Conservation (phyloP, 768 basidiomycete genomes). For the Naganishia vishniacii region DNA sequence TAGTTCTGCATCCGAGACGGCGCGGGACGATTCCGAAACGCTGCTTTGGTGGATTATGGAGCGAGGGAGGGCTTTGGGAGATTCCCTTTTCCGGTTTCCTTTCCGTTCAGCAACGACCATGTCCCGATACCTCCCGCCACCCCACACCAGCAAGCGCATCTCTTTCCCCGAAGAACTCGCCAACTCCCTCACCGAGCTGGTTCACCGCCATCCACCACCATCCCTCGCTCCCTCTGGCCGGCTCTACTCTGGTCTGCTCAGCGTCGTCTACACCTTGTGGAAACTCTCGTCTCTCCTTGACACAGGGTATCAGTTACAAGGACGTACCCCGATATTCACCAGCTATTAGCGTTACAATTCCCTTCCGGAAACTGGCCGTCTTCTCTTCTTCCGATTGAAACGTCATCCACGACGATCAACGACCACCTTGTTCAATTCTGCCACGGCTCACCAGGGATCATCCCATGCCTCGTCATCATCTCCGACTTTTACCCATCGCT, state of each 20-base stretch:
- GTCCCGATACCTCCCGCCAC: slow-evolving; percentile 1
- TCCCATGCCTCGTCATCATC: slow-evolving; percentile 7
- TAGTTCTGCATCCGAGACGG: too few relatives aligned
- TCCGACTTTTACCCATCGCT: neutral
- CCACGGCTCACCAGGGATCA: slow-evolving; percentile 17
- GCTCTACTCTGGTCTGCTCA: neutral
- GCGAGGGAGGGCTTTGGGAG: too few relatives aligned
- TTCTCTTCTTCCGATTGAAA: neutral
- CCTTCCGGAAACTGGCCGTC: slow-evolving; percentile 12
- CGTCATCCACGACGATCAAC: neutral
- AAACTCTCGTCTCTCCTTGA: too few relatives aligned
- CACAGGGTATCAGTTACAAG: too few relatives aligned
- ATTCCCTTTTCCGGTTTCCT: too few relatives aligned
- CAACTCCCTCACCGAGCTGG: neutral
- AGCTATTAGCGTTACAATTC: neutral
- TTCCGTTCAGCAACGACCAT: neutral
- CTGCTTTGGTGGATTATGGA: too few relatives aligned
- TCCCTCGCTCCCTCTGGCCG: slow-evolving; percentile 1
- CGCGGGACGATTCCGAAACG: too few relatives aligned
- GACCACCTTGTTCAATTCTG: slow-evolving; percentile 14
- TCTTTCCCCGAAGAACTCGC: neutral
- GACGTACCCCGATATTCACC: neutral
- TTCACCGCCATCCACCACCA: neutral
- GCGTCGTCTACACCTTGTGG: neutral
- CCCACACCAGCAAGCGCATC: neutral